Conservation (phyloP, 179 eudicot species). For the Silene noctiflora region DNA sequence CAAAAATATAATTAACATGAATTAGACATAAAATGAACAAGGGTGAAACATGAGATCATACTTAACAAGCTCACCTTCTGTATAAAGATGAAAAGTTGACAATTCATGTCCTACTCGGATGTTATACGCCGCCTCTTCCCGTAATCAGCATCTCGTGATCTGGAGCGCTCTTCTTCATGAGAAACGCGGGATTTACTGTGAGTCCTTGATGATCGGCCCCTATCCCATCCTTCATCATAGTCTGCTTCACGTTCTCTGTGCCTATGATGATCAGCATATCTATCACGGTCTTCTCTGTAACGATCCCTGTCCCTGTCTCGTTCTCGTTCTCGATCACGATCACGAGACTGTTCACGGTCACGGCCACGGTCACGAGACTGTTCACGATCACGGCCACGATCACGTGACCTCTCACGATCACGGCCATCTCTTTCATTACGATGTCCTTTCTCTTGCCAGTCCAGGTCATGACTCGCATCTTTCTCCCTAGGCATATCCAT, state of each 20-base stretch:
- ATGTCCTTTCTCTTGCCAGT: constrained; percentile 58
- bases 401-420: constrained; percentile 57
- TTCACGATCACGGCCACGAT: constrained; percentile 42
- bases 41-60: constrained; percentile 1
- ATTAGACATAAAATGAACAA: background rate
- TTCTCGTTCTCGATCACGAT: constrained; percentile 39
- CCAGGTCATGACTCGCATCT: constrained; percentile 46
- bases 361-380: constrained; percentile 47
- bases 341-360: constrained; percentile 43
- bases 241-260: constrained; percentile 61
- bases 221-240: constrained; percentile 74
- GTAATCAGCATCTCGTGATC: constrained; percentile 77
- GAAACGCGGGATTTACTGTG: constrained; percentile 51
- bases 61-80: constrained; percentile 21
- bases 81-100: constrained; percentile 19
- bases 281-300: constrained; percentile 62
- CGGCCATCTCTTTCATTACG: constrained; percentile 60
- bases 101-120: constrained; percentile 39
- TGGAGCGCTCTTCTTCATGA: constrained; percentile 60
- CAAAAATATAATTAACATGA: background rate
- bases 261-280: constrained; percentile 60
- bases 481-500: constrained; percentile 64
- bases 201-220: constrained; percentile 72
- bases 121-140: constrained; percentile 67
- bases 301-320: constrained; percentile 54